phyloP scores from a whole-genome alignment of 2,329 filamentous ascomycete species.

The Trichoderma sp. region DNA sequence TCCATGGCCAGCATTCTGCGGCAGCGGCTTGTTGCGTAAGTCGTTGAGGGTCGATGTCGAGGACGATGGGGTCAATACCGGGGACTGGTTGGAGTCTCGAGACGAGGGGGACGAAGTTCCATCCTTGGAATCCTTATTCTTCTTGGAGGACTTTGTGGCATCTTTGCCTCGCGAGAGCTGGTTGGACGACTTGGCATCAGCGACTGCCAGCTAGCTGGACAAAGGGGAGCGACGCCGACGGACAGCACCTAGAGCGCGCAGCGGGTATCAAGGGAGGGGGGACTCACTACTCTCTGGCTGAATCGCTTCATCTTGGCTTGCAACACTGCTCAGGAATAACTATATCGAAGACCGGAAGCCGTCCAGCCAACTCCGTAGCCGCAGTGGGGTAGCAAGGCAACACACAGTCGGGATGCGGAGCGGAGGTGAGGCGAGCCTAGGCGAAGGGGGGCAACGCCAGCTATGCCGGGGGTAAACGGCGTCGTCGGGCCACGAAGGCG shows the following conservation, averaged over 20 bases:
- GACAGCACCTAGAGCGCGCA: slow-evolving; percentile 26
- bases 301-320: slow-evolving; percentile 86
- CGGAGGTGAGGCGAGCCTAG: slow-evolving; percentile 25
- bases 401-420: slow-evolving; percentile 30
- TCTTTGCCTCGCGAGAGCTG: slow-evolving; percentile 92
- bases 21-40: slow-evolving; percentile 75
- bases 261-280: background rate
- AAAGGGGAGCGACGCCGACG: slow-evolving; percentile 23
- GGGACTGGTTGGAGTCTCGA: slow-evolving; percentile 58
- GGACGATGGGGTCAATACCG: slow-evolving; percentile 74
- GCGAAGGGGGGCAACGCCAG: slow-evolving; percentile 23
- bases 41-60: slow-evolving; percentile 87
- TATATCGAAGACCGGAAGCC: slow-evolving; percentile 15
- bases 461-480: slow-evolving; percentile 7
- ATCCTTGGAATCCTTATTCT: slow-evolving; percentile 69
- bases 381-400: slow-evolving; percentile 30
- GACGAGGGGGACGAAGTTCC: slow-evolving; percentile 77
- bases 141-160: slow-evolving; percentile 77
- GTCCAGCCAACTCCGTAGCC: slow-evolving; percentile 22
- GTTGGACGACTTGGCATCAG: slow-evolving; percentile 11
- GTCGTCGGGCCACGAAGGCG: slow-evolving; percentile 16
- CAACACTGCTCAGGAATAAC: slow-evolving; percentile 15
- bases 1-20: slow-evolving; percentile 50
- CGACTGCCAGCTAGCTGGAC: background rate
- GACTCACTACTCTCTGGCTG: slow-evolving; percentile 73